Conservation (phyloP, 345 rosid species). For the Aurinia saxatilis region DNA sequence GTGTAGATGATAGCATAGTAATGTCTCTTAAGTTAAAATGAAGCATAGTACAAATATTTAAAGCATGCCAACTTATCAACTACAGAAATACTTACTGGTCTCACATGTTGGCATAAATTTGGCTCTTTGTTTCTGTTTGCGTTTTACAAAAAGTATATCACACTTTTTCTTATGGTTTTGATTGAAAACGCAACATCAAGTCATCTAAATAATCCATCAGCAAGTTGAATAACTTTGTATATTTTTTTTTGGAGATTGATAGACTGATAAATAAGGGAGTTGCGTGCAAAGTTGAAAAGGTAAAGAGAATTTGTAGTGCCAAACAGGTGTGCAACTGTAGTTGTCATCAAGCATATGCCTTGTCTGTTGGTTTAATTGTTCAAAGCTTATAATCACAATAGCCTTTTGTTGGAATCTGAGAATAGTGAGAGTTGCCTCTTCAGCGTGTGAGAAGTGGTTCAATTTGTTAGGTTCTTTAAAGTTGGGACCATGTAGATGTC, state of each 20-base stretch:
- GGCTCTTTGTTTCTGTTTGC: neutral
- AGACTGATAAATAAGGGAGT: slow-evolving; percentile 16
- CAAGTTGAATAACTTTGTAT: slow-evolving; percentile 10
- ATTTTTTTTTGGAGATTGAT: slow-evolving; percentile 9
- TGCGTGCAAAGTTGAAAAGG: slow-evolving; percentile 30
- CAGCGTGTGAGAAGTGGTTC: slow-evolving; percentile 29
- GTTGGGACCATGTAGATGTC: slow-evolving; percentile 15
- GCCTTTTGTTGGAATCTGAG: slow-evolving; percentile 24
- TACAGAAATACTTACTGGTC: neutral
- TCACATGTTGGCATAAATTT: neutral
- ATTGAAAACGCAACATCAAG: slow-evolving; percentile 6
- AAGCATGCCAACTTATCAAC: slow-evolving; percentile 1
- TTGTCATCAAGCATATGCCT: slow-evolving; percentile 31
- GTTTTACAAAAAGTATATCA: slow-evolving; percentile 2
- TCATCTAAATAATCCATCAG: slow-evolving; percentile 10
- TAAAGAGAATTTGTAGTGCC: slow-evolving; percentile 6
- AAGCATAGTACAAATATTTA: neutral
- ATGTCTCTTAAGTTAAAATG: neutral
- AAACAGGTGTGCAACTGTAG: slow-evolving; percentile 25
- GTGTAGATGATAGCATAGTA: neutral
- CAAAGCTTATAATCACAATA: slow-evolving; percentile 15
- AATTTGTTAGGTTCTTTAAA: slow-evolving; percentile 20
- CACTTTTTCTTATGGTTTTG: neutral
- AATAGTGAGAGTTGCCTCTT: slow-evolving; percentile 30
- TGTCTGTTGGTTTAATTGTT: slow-evolving; percentile 21